These are phyloP conservation scores for Halophytophthora polymorphica DNA, from an alignment of 352 stramenopile genomes.

Conservation along the genomic window DNA sequence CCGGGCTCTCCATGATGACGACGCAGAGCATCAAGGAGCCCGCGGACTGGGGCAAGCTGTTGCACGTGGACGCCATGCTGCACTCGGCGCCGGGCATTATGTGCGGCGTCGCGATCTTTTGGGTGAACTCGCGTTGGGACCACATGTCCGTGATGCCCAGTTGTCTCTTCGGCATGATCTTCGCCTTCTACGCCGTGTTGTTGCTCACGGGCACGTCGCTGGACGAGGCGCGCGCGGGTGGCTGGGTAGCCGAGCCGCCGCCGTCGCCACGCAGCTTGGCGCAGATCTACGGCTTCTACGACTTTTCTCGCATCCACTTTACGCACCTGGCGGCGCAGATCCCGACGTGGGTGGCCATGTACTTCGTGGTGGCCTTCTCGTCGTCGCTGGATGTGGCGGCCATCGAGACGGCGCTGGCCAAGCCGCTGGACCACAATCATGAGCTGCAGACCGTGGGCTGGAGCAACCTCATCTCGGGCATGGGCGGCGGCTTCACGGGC, in stretches of 20 bases:
- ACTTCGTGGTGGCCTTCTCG: conserved; percentile 97
- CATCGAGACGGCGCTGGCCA: conserved; percentile 95
- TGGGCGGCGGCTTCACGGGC: conserved; percentile 96
- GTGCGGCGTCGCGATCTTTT: conserved; percentile 81
- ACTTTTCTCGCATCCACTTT: conserved; percentile 61
- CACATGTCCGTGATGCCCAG: conserved; percentile 81
- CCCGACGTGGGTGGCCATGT: conserved; percentile 95
- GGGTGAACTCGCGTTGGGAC: conserved; percentile 75
- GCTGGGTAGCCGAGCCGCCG: conserved; percentile 90
- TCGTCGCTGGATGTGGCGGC: conserved; percentile 97
- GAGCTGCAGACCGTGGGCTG: conserved; percentile 95
- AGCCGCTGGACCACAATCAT: conserved; percentile 94
- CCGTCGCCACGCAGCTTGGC: conserved; percentile 50
- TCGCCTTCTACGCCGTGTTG: conserved; percentile 82
- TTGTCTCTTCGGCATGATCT: conserved; percentile 89
- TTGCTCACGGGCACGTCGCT: conserved; percentile 65
- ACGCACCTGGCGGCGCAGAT: conserved; percentile 66
- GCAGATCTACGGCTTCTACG: conserved; percentile 81
- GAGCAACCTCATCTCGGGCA: conserved; percentile 94
- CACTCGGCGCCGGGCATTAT: conserved; percentile 86
- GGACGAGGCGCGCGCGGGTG: conserved; percentile 86
- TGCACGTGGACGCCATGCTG: conserved; percentile 68
- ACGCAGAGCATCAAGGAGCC: conserved; percentile 88
- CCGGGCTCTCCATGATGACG: conserved; percentile 86
- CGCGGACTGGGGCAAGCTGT: conserved; percentile 80